phyloP scores from a whole-genome alignment of 2,329 filamentous ascomycete genomes.

The Trichoderma simmonsii region DNA sequence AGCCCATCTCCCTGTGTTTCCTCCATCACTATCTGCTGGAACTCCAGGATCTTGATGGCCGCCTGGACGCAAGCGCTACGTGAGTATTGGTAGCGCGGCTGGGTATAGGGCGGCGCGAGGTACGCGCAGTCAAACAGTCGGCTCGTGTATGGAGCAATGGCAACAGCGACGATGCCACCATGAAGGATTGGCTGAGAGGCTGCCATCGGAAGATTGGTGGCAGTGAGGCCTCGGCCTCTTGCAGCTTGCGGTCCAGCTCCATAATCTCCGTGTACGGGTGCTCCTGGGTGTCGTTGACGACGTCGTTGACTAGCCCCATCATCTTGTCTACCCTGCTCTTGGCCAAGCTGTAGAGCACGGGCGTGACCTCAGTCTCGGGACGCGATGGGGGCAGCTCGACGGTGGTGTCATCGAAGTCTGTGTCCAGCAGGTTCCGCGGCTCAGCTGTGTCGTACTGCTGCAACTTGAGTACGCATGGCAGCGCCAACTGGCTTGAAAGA shows the following conservation, averaged over 20 bases:
- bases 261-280: background rate
- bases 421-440: no score
- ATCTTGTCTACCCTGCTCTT: background rate
- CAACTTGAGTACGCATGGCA: background rate
- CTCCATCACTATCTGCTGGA: background rate
- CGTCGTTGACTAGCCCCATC: background rate
- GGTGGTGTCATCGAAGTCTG: no score
- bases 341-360: no score
- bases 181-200: background rate
- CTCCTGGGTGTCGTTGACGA: background rate
- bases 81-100: background rate
- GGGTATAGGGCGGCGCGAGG: background rate
- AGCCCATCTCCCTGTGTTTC: background rate
- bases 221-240: background rate
- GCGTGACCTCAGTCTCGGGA: no score
- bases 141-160: no score
- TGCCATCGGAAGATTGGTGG: background rate
- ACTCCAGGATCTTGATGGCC: background rate
- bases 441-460: background rate
- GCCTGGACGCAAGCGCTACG: background rate
- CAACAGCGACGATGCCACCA: no score
- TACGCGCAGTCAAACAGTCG: no score
- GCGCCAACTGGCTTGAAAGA: background rate
- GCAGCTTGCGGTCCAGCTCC: background rate
- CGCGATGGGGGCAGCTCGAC: no score